Conservation (phyloP, 2,329 filamentous ascomycete species). For the Sporothrix mexicana region DNA sequence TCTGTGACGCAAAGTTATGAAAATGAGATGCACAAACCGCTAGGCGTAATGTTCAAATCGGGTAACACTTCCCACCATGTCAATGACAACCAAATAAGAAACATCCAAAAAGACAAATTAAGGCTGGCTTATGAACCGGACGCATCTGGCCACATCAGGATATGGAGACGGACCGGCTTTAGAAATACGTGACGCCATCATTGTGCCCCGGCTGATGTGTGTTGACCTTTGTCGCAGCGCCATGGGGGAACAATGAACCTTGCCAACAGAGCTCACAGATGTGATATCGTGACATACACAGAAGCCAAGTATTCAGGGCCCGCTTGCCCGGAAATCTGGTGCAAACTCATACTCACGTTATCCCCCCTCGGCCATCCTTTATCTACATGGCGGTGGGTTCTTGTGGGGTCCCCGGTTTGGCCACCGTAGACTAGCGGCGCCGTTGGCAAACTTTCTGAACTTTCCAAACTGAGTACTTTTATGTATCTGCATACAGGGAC, state of each 20-base stretch:
- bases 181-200: neutral
- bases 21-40: too few species aligned
- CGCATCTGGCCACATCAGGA: neutral
- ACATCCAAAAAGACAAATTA: too few species aligned
- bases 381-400: neutral
- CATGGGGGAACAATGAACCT: too few species aligned
- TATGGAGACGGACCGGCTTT: neutral
- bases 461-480: too few species aligned
- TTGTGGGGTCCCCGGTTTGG: neutral
- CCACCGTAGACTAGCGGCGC: neutral
- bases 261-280: too few species aligned
- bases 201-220: neutral
- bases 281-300: neutral
- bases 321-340: neutral
- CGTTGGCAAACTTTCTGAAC: neutral
- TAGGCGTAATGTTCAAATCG: too few species aligned
- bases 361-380: neutral
- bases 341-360: neutral
- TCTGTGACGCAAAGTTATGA: too few species aligned
- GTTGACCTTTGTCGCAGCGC: too few species aligned
- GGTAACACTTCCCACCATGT: too few species aligned
- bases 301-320: neutral
- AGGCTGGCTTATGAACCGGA: too few species aligned
- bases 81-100: too few species aligned
- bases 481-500: too few species aligned